These are phyloP conservation scores for Heliamphora pulchella DNA, from an alignment of 179 eudicot genomes.

Conservation along the genomic window DNA sequence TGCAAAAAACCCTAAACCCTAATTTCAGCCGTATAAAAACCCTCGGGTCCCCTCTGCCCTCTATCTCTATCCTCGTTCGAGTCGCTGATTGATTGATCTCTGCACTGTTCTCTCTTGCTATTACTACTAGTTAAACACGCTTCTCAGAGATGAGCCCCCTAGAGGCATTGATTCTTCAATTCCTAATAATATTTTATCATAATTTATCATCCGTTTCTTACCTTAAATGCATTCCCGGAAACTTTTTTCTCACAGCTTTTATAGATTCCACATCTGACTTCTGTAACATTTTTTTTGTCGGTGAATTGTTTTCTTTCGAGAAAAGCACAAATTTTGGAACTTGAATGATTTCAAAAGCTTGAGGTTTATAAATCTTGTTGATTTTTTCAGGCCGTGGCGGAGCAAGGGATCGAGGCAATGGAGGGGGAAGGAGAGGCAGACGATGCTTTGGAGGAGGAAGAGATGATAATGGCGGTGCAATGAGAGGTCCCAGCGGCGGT, in stretches of 20 bases:
- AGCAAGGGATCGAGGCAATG: constrained; percentile 23
- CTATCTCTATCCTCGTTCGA: background rate
- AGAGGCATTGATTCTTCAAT: background rate
- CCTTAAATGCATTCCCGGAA: background rate
- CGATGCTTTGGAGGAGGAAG: constrained; percentile 25
- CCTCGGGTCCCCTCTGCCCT: background rate
- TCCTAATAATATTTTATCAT: background rate
- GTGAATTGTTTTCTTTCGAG: background rate
- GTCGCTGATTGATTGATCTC: no score
- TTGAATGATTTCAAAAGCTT: background rate
- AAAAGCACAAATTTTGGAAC: background rate
- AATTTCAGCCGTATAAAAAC: constrained; percentile 8
- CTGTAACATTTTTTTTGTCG: no score
- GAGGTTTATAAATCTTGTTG: background rate
- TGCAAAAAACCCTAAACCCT: constrained; percentile 10
- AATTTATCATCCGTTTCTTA: background rate
- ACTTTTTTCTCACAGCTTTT: background rate
- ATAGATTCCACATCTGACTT: background rate
- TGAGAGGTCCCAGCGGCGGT: constrained; percentile 36
- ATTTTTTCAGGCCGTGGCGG: constrained; percentile 28
- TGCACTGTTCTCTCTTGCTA: background rate
- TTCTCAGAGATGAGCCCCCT: constrained; percentile 5
- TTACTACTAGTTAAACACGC: background rate
- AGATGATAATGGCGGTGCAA: constrained; percentile 27
- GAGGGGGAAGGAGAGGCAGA: constrained; percentile 28